phyloP scores from a whole-genome alignment of 345 rosid species.

The Excoecaria agallocha region DNA sequence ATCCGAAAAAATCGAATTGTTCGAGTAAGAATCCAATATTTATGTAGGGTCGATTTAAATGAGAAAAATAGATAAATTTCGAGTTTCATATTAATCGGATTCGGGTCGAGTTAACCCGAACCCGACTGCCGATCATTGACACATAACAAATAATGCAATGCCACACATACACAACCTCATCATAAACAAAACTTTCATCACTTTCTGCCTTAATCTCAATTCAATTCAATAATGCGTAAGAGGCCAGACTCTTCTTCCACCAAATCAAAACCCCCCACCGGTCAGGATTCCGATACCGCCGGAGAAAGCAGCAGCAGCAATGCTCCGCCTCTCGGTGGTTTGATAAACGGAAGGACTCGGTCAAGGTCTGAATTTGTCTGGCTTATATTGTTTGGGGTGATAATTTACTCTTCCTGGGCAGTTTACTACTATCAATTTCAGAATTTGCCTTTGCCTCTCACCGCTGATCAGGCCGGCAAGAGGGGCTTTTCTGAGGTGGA shows the following conservation, averaged over 20 bases:
- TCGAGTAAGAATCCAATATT: too few relatives aligned
- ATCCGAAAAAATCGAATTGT: too few relatives aligned
- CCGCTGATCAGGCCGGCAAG: constrained; percentile 78
- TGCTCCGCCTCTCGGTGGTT: neutral
- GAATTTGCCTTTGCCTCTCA: constrained; percentile 64
- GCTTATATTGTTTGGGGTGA: constrained; percentile 43
- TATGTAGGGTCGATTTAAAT: too few relatives aligned
- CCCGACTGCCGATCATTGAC: too few relatives aligned
- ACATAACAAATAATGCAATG: too few relatives aligned
- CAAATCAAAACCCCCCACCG: neutral
- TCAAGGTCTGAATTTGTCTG: constrained; percentile 60
- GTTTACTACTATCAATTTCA: constrained; percentile 62
- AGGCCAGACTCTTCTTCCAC: neutral
- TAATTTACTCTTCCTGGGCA: constrained; percentile 57
- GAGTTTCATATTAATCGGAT: too few relatives aligned
- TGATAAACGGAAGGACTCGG: constrained; percentile 9
- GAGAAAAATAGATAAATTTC: too few relatives aligned
- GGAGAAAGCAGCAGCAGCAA: neutral
- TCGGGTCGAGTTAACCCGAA: too few relatives aligned
- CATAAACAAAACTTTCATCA: too few relatives aligned
- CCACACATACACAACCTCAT: too few relatives aligned
- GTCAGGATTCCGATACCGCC: neutral
- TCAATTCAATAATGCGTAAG: constrained; percentile 17
- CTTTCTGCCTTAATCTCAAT: neutral
- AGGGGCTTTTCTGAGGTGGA: constrained; percentile 87